These are phyloP conservation scores for Mallotus japonicus DNA, from an alignment of 441 rosid species.

Conservation along the genomic window DNA sequence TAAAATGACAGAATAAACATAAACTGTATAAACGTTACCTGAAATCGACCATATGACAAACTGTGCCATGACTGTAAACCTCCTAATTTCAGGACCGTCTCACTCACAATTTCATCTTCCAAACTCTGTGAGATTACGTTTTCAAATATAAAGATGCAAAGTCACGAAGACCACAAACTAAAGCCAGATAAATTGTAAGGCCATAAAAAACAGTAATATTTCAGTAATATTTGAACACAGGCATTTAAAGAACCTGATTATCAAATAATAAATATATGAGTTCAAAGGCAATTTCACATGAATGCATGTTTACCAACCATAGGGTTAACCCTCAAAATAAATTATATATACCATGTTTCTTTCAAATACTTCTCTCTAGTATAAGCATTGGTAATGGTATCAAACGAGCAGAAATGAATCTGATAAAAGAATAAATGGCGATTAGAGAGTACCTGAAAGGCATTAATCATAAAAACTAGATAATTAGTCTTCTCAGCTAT, in stretches of 20 bases:
- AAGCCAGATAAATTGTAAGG: neutral
- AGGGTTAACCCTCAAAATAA: neutral
- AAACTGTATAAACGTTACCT: conserved; percentile 41
- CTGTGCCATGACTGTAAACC: conserved; percentile 87
- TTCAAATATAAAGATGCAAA: conserved; percentile 17
- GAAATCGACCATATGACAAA: conserved; percentile 94
- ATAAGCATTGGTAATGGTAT: too few relatives aligned
- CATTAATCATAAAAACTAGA: conserved; percentile 94
- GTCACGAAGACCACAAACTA: neutral
- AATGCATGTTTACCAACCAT: neutral
- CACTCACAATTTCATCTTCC: conserved; percentile 93
- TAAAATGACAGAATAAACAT: conserved; percentile 4
- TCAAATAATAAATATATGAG: neutral
- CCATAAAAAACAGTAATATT: neutral
- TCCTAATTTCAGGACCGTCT: conserved; percentile 77
- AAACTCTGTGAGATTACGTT: conserved; percentile 63
- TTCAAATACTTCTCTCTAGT: conserved; percentile 2
- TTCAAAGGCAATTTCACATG: neutral
- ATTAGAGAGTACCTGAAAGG: conserved; percentile 75
- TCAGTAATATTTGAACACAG: neutral
- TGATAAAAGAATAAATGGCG: conserved; percentile 6
- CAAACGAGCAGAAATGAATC: conserved; percentile 2
- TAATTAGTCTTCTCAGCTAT: conserved; percentile 94
- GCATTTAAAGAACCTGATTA: too few relatives aligned
- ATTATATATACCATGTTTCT: neutral